These are phyloP conservation scores for Eremothecium coryli DNA, from an alignment of 1,139 yeast species.

Conservation along the genomic window DNA sequence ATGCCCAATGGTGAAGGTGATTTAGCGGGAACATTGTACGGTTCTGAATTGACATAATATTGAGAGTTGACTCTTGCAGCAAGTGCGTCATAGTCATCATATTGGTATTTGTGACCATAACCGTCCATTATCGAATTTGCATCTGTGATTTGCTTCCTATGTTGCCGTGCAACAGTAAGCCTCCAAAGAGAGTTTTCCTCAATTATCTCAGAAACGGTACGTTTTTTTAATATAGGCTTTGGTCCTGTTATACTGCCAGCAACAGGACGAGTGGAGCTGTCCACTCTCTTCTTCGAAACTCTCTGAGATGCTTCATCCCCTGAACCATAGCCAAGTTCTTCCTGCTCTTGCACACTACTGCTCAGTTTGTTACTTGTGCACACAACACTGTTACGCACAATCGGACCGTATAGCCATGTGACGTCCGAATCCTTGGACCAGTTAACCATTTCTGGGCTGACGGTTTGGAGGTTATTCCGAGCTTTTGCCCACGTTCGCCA, in stretches of 20 bases:
- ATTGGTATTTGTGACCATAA: constrained; percentile 17
- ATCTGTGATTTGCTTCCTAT: constrained; percentile 23
- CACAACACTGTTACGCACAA: constrained; percentile 28
- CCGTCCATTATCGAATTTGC: constrained; percentile 22
- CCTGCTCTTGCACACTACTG: constrained; percentile 15
- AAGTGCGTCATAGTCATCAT: constrained; percentile 46
- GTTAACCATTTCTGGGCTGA: constrained; percentile 63
- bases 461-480: constrained; percentile 53
- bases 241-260: no score
- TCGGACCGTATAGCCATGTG: constrained; percentile 72
- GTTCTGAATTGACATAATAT: constrained; percentile 27
- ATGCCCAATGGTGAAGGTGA: constrained; percentile 2
- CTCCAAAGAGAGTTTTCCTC: constrained; percentile 32
- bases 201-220: constrained; percentile 64
- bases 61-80: constrained; percentile 55
- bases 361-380: constrained; percentile 31
- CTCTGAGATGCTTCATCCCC: constrained; percentile 35
- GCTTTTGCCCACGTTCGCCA: constrained; percentile 90
- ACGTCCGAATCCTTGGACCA: constrained; percentile 78
- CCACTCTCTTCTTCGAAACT: constrained; percentile 15
- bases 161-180: constrained; percentile 30
- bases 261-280: constrained; percentile 7
- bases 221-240: constrained; percentile 75
- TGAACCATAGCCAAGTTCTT: constrained; percentile 31
- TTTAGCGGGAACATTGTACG: constrained; percentile 1